A percentile compares a stretch with the other conserved stretches of the same genome.
Evolutionary conservation across 441 rosid genomes (phyloP).

Genomic region (Arabidopsis hybrid): DNA sequence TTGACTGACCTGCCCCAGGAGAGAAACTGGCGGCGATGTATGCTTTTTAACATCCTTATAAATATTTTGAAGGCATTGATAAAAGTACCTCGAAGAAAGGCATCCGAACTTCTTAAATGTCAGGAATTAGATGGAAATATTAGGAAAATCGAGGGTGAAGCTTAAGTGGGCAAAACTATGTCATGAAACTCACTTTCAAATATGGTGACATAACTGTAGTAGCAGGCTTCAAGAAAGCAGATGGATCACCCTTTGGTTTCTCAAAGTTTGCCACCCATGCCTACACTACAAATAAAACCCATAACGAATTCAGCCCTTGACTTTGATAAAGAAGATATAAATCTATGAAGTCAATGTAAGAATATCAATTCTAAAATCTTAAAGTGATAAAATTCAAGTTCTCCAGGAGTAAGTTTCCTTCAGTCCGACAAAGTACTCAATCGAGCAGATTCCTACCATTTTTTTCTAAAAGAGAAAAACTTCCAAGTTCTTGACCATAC

Average conservation of each 20-base stretch:
- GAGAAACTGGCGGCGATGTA: conserved; percentile 94
- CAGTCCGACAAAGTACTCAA: not conserved
- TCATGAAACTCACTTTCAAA: conserved; percentile 72
- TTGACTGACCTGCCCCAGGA: conserved; percentile 81
- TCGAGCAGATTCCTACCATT: not conserved
- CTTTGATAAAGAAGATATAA: not conserved
- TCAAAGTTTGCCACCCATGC: conserved; percentile 96
- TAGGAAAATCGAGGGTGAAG: not conserved
- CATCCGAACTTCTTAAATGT: conserved; percentile 87
- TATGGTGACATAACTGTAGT: conserved; percentile 96
- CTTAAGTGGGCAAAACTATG: not conserved
- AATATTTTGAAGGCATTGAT: conserved; percentile 75
- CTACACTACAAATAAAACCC: conserved; percentile 49
- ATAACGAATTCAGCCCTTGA: not conserved
- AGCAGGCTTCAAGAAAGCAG: conserved; percentile 83
- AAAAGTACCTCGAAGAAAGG: conserved; percentile 95
- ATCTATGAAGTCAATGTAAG: not conserved
- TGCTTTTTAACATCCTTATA: conserved; percentile 69
- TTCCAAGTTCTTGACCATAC: conserved; percentile 42
- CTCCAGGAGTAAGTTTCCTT: not conserved
- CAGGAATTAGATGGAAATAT: conserved; percentile 28
- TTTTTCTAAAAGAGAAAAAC: not conserved
- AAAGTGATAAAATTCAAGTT: not conserved
- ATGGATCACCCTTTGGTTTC: conserved; percentile 97
- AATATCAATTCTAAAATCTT: not conserved